Conservation (phyloP, 345 rosid genomes). For the Acer campestre region DNA sequence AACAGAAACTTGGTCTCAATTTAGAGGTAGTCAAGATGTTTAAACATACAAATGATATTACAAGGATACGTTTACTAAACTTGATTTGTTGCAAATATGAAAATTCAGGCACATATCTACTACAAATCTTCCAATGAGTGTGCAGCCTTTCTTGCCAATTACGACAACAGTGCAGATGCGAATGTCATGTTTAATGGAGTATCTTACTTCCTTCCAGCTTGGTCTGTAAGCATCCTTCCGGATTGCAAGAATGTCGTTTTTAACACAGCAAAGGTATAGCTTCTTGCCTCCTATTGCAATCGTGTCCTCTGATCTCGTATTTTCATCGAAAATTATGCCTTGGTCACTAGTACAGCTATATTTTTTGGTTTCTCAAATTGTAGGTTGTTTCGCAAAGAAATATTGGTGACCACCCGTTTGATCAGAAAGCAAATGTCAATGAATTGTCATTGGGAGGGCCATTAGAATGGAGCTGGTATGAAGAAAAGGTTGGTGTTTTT, state of each 20-base stretch:
- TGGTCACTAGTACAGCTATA: not conserved
- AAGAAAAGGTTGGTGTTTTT: constrained; percentile 53
- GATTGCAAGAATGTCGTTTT: constrained; percentile 59
- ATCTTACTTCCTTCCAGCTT: constrained; percentile 58
- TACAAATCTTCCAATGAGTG: constrained; percentile 49
- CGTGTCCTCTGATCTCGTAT: not conserved
- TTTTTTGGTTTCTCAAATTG: not conserved
- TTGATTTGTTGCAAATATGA: not conserved
- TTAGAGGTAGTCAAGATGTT: constrained; percentile 42
- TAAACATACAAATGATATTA: not conserved
- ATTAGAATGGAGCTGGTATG: constrained; percentile 56
- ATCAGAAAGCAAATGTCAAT: constrained; percentile 20
- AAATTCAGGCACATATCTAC: constrained; percentile 60
- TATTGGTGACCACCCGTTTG: constrained; percentile 35
- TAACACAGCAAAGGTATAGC: constrained; percentile 61
- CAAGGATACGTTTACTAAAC: not conserved
- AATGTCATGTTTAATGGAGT: constrained; percentile 51
- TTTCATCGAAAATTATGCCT: not conserved
- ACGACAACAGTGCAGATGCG: constrained; percentile 43
- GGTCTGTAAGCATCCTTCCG: constrained; percentile 79
- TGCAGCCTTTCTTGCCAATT: constrained; percentile 70
- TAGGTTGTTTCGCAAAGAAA: constrained; percentile 58
- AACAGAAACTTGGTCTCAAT: constrained; percentile 42
- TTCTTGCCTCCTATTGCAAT: no score
- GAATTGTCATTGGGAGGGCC: constrained; percentile 27